Percentiles rank a stretch among this genome's conserved stretches.
Conservation (phyloP, 192 early-diverging fungal species). For the Coemansia sp. region DNA sequence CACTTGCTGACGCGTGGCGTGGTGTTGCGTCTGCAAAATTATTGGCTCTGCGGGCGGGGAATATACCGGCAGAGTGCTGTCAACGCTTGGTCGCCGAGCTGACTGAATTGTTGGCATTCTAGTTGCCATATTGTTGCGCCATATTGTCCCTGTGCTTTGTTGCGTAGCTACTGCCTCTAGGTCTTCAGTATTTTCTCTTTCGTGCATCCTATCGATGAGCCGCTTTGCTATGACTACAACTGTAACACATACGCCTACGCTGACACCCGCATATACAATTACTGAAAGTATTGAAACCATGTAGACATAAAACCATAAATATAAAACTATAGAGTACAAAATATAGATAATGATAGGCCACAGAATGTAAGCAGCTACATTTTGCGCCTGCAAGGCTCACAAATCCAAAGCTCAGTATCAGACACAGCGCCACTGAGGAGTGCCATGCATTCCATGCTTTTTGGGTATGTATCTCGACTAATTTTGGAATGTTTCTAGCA, state of each 20-base stretch:
- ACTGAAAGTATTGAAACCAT: neutral
- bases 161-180: conserved; percentile 5
- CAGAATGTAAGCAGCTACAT: neutral
- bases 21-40: neutral
- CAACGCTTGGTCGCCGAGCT: neutral
- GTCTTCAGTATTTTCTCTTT: neutral
- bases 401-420: neutral
- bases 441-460: neutral
- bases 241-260: neutral
- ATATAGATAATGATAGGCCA: neutral
- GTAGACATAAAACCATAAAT: neutral
- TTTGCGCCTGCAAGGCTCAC: neutral
- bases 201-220: neutral
- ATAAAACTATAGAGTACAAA: neutral
- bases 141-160: neutral
- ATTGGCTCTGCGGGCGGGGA: conserved; percentile 10
- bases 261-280: conserved; percentile 2
- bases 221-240: conserved; percentile 2
- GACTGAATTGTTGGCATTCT: neutral
- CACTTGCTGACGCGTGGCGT: neutral
- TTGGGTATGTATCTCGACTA: neutral
- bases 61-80: conserved; percentile 10
- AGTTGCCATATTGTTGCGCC: neutral
- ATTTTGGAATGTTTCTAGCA: neutral
- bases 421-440: conserved; percentile 5